Evolutionary conservation across 2,329 filamentous ascomycete species (phyloP), one percentile per base, ranked within the genome.

Genomic region (Cladosporium sp.): DNA sequence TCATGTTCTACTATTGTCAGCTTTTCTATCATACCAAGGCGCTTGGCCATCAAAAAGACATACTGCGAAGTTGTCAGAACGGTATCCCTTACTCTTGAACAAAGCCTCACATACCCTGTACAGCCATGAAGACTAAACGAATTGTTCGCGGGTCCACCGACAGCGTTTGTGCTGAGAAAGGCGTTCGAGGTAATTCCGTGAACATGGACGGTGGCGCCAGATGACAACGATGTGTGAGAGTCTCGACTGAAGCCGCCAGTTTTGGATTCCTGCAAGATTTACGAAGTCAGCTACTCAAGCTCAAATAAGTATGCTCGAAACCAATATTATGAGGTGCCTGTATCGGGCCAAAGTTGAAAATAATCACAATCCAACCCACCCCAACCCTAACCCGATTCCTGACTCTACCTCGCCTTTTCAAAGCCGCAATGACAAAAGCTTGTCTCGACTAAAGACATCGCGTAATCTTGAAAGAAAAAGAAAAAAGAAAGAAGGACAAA

Each of bases 151-250:
- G 52, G 52, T 75, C 72, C 18, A 59, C 59, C 4, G 71, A 73
- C 4, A 75, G 59, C 1, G 63, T 69, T 15, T 63, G 62, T 18
- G 61, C 60, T 19, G 68, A 59, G 57, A 74, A 74, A 33, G 64
- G 59, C 46, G 67, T 65, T 25, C 58, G 55, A 6, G 70, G 71
- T 2, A 75, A 61, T 47, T 73, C 71, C 19, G 59, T 56, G 58
- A 73, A 74, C 40, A 74, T 71, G 25, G 67, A 67, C 0, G 73
- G 73, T 2, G 68, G 65, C 1, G 72, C 70, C 1, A 75, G 59
- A 53, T 75, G 72, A 56, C 73, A 76, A 19, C 70, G 69, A 56
- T 75, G 72, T 9, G 67, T 72, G 6, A 76, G 55, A 4, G 60
- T 61, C 8, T 70, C 68, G 8, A 76, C 72, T 49, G 69, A 68